Evolutionary conservation across 140 eudicot species (phyloP), one percentile per base, ranked within the genome.

Genomic region (Cichorium intybus): DNA sequence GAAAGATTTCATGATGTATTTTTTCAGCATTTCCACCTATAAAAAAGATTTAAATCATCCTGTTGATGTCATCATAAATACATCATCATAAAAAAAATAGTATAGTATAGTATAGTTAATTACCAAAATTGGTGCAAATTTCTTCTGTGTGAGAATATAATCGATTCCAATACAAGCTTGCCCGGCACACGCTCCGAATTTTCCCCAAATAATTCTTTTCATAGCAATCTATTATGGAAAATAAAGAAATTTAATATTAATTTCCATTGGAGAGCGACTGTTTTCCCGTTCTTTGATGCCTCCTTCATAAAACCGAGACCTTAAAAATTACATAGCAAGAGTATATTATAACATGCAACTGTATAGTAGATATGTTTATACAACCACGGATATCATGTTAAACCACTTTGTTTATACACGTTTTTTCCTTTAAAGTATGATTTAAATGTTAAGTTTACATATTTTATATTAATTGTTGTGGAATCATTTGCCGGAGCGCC

Each of bases 121-220:
- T 84, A 90, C 96, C 86, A 90, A 29, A 7, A 54, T 74, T 39
- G 95, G 46, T 49, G 83, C 56, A 24, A 48, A 80, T 41, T 66
- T 80, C 66, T 76, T 81, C 11, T 82, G 84, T 4, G 77, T 83
- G 41, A 90, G 95, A 47, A 90, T 77, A 22, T 90, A 90, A 69
- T 90, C 97, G 1, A 90, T 75, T 55, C 72, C 96, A 2, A 87
- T 80, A 71, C 97, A 90, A 4, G 79, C 96, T 75, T 90, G 97
- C 4, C 96, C 97, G 5, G 75, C 86, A 77, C 95, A 84, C 2
- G 80, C 75, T 56, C 95, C 97, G 24, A 59, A 90, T 72, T 90
- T 90, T 17, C 86, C 96, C 34, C 85, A 62, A 68, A 87, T 76
- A 23, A 90, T 70, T 54, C 97, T 65, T 61, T 85, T 84, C 35